Evolutionary conservation across 257 asterid species (phyloP).

Genomic region (Solanum acaule): DNA sequence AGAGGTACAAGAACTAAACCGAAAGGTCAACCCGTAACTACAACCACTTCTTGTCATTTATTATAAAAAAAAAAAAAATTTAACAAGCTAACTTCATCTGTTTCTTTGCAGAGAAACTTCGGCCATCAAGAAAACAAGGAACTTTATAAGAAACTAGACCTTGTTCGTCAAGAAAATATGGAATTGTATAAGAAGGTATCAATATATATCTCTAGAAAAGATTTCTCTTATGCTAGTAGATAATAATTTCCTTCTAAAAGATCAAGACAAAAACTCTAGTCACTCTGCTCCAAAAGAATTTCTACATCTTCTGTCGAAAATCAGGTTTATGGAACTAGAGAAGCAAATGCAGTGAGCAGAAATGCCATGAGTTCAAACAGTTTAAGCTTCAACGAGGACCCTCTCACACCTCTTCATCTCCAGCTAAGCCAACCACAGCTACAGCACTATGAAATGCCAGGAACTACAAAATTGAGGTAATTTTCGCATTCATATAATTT

Average conservation of each 20-base stretch:
- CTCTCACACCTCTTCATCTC: slow-evolving; percentile 14
- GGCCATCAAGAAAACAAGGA: slow-evolving; percentile 58
- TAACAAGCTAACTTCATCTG: slow-evolving; percentile 10
- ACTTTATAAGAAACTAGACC: slow-evolving; percentile 41
- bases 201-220: not conserved
- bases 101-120: slow-evolving; percentile 48
- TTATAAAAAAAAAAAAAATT: not conserved
- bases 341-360: slow-evolving; percentile 27
- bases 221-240: not conserved
- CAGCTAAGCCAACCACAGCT: slow-evolving; percentile 21
- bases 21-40: slow-evolving; percentile 28
- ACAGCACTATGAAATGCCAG: not conserved
- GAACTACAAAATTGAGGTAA: slow-evolving; percentile 16
- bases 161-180: slow-evolving; percentile 39
- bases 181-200: slow-evolving; percentile 48
- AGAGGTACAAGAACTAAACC: slow-evolving; percentile 49
- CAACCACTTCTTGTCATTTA: not conserved
- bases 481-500: not conserved
- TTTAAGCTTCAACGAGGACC: slow-evolving; percentile 6
- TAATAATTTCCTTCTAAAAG: not conserved
- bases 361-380: slow-evolving; percentile 19
- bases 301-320: not conserved
- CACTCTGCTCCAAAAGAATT: not conserved
- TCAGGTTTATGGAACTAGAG: slow-evolving; percentile 48
- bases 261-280: not conserved